Base-by-base conservation (phyloP, 2,329 filamentous ascomycete genomes). In the Aspergillus sp. region DNA sequence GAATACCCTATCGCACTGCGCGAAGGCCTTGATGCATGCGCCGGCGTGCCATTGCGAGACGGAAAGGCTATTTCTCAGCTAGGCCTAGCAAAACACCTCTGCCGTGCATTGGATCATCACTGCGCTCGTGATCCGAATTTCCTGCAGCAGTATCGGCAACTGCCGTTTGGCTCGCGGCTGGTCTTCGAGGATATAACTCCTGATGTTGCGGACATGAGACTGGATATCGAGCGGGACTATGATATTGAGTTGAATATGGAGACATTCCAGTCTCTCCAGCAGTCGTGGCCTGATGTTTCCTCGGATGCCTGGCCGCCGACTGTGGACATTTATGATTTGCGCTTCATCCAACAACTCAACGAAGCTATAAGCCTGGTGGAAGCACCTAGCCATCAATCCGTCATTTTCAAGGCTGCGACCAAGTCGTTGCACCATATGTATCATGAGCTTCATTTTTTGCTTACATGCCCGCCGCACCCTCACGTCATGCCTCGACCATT, bases 381-480 rank as follows among this genome's bases (percentile, higher is more conserved):
- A 41, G 9, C 22, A 41, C 45, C 30, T 31, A 11, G 34, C 17
- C 31, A 54, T 17, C 19, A 22, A 8, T 25, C 13, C 49, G 51
- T 45, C 31, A 59, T 59, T 9, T 59, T 59, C 51, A 59, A 59
- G 34, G 28, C 45, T 23, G 57, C 51, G 6, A 50, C n/a, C 45
- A 31, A 38, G 19, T 59, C 57, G 9, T 43, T 54, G 51, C 13
- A 50, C 31, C 57, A 59, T 54, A 49, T 19, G 51, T 59, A 59
- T 45, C 57, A 59, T 45, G 57, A 59, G 51, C 57, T 59, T 49
- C 57, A 50, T 22, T 59, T 59, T 38, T 23, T 59, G 30, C 46
- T 59, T 22, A 54, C 51, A 23, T 59, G 51, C n/a, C 45, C 57
- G 7, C 43, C 45, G 15, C 50, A 59, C 22, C 57, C 45, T 25